These are phyloP conservation scores for Rugonectria rugulosa DNA, from an alignment of 2,329 filamentous ascomycete species.

Conservation along the genomic window DNA sequence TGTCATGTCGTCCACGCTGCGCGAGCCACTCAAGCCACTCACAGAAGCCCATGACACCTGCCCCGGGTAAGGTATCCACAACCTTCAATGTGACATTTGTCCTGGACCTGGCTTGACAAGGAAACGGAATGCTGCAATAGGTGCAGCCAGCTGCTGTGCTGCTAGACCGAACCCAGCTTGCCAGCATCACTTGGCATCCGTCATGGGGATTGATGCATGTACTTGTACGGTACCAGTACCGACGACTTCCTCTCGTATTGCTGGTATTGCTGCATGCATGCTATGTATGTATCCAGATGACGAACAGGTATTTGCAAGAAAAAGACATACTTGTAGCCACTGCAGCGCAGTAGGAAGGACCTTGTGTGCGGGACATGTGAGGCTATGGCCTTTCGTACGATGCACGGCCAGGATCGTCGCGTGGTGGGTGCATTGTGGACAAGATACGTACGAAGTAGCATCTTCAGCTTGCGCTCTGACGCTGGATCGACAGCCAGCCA, in stretches of 20 bases:
- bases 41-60: background rate
- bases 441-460: slow-evolving; percentile 6
- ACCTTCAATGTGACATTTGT: slow-evolving; percentile 1
- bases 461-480: slow-evolving; percentile 6
- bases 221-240: too few relatives aligned
- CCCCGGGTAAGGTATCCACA: background rate
- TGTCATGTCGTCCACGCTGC: background rate
- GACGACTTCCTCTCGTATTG: too few relatives aligned
- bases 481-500: slow-evolving; percentile 16
- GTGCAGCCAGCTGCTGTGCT: too few relatives aligned
- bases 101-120: background rate
- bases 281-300: too few relatives aligned
- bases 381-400: slow-evolving; percentile 5
- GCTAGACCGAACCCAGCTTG: background rate
- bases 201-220: background rate
- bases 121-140: background rate
- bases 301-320: too few relatives aligned
- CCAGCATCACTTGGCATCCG: background rate
- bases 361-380: background rate
- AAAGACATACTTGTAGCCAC: too few relatives aligned
- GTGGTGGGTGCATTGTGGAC: background rate
- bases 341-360: background rate
- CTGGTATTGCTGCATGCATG: background rate
- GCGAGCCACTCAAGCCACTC: background rate
- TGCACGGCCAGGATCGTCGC: slow-evolving; percentile 1